Evolutionary conservation across 441 rosid genomes (phyloP).

Genomic region (Hura crepitans): DNA sequence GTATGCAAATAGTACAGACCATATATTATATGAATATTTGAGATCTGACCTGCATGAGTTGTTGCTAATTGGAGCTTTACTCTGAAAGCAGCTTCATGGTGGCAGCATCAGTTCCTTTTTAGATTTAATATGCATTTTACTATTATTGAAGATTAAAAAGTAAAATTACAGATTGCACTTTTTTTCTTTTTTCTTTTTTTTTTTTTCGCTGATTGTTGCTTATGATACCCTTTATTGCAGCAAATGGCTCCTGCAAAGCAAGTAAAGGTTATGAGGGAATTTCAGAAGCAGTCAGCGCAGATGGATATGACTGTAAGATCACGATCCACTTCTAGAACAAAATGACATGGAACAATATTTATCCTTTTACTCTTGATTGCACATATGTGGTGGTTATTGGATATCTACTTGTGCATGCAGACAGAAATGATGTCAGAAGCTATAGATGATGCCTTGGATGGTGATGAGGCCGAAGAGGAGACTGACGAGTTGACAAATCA

Average conservation of each 20-base stretch:
- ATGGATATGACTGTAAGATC: constrained; percentile 92
- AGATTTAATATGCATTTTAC: not conserved
- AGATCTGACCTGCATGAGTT: not conserved
- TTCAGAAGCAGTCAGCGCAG: constrained; percentile 86
- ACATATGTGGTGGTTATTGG: constrained; percentile 19
- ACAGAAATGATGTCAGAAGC: constrained; percentile 94
- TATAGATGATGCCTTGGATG: constrained; percentile 78
- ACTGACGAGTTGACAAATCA: constrained; percentile 92
- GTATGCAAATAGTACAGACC: constrained; percentile 31
- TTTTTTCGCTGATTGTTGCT: not conserved
- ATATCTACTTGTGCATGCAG: constrained; percentile 39
- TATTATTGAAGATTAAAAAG: not conserved
- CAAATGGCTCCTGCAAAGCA: constrained; percentile 90
- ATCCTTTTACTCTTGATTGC: constrained; percentile 11
- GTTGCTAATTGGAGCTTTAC: not conserved
- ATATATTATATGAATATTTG: not conserved
- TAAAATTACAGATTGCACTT: not conserved
- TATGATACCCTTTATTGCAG: constrained; percentile 37
- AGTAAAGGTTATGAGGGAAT: constrained; percentile 65
- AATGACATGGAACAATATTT: constrained; percentile 2
- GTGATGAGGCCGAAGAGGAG: constrained; percentile 95
- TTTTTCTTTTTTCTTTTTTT: constrained; percentile 1
- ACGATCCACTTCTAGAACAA: constrained; percentile 15
- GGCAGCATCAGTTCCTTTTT: not conserved
- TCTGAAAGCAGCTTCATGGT: constrained; percentile 13